phyloP scores from a whole-genome alignment of 2,329 filamentous ascomycete species.

The Magnaporthiopsis incrustans region DNA sequence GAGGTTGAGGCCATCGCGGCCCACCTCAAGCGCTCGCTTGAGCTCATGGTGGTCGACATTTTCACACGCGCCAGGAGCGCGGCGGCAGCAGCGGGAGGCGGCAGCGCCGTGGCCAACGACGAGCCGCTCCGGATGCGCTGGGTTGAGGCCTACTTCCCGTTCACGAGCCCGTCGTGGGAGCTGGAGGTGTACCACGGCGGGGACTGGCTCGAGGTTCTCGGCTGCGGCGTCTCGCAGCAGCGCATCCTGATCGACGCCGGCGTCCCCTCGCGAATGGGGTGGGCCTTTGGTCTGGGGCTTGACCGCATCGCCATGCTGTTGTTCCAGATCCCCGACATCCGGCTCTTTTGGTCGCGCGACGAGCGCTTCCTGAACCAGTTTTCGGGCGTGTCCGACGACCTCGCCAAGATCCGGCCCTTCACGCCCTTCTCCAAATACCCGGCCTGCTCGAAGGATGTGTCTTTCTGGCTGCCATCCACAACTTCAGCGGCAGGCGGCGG shows the following conservation, averaged over 20 bases:
- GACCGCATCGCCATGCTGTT: slow-evolving; percentile 97
- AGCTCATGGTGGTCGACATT: slow-evolving; percentile 82
- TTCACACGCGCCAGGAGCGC: slow-evolving; percentile 71
- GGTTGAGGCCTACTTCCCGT: slow-evolving; percentile 97
- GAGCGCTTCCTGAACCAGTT: slow-evolving; percentile 84
- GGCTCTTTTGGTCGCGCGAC: slow-evolving; percentile 91
- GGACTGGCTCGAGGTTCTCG: slow-evolving; percentile 92
- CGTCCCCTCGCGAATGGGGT: slow-evolving; percentile 69
- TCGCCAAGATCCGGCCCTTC: slow-evolving; percentile 52
- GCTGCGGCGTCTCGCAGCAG: slow-evolving; percentile 86
- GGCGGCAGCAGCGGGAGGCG: slow-evolving; percentile 41
- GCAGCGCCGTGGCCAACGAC: slow-evolving; percentile 27
- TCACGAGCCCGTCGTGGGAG: slow-evolving; percentile 93
- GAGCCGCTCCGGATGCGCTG: slow-evolving; percentile 82
- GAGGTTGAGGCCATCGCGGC: slow-evolving; percentile 77
- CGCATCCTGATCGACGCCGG: slow-evolving; percentile 70
- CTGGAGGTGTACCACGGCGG: slow-evolving; percentile 91
- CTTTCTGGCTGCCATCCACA: slow-evolving; percentile 70
- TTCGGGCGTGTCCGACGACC: slow-evolving; percentile 46
- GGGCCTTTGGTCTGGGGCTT: slow-evolving; percentile 92
- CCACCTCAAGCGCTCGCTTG: slow-evolving; percentile 83
- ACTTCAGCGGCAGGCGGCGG: slow-evolving; percentile 40
- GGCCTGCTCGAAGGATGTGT: slow-evolving; percentile 81
- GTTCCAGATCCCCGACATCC: slow-evolving; percentile 92
- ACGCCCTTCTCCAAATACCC: slow-evolving; percentile 88